These are phyloP conservation scores for Rhinocladiella similis DNA, from an alignment of 2,329 filamentous ascomycete species.

Conservation along the genomic window DNA sequence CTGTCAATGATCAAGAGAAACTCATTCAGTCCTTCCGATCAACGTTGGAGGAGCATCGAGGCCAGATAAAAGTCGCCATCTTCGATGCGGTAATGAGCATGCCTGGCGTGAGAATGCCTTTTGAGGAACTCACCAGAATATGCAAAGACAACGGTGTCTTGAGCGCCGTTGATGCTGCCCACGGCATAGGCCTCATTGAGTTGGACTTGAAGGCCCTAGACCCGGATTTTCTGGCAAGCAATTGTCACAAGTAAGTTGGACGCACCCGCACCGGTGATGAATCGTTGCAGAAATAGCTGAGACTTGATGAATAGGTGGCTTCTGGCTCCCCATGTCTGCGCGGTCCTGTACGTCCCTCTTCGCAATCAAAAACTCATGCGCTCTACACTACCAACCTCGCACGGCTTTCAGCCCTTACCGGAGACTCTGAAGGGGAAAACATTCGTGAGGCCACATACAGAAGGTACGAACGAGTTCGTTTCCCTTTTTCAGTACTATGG, in stretches of 20 bases:
- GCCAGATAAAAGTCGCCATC: constrained; percentile 64
- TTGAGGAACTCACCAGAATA: constrained; percentile 61
- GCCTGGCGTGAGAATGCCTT: constrained; percentile 77
- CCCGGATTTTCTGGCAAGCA: constrained; percentile 82
- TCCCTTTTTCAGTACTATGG: constrained; percentile 73
- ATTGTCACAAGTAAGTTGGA: constrained; percentile 68
- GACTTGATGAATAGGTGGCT: constrained; percentile 61
- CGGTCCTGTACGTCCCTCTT: constrained; percentile 73
- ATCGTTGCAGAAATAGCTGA: background rate
- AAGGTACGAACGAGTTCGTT: constrained; percentile 57
- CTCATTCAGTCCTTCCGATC: constrained; percentile 62
- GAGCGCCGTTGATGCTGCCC: constrained; percentile 78
- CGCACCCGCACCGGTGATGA: too few relatives aligned
- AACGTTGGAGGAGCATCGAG: constrained; percentile 53
- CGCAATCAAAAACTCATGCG: constrained; percentile 74
- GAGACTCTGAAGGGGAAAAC: constrained; percentile 11
- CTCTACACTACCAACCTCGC: constrained; percentile 74
- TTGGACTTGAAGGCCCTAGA: constrained; percentile 66
- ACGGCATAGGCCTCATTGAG: constrained; percentile 75
- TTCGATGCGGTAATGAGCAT: constrained; percentile 79
- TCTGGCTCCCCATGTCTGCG: constrained; percentile 72
- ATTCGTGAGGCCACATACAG: constrained; percentile 1
- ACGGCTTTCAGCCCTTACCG: constrained; percentile 63
- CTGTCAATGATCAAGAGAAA: constrained; percentile 65
- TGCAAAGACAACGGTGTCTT: constrained; percentile 68